Conservation (phyloP, 1,284 basidiomycete genomes). For the Ceratobasidium sp. region DNA sequence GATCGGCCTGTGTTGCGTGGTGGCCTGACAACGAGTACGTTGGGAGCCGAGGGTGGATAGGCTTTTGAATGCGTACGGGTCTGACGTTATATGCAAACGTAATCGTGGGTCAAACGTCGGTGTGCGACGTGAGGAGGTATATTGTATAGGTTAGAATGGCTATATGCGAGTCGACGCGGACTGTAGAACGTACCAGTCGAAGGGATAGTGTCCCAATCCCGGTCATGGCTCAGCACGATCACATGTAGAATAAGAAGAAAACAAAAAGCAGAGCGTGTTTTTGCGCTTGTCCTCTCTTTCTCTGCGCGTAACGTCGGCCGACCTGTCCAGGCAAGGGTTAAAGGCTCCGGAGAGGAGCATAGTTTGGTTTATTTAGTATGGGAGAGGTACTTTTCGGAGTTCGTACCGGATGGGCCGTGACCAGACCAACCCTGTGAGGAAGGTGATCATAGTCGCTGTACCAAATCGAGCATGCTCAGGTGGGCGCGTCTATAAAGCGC, state of each 20-base stretch:
- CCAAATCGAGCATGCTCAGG: background rate
- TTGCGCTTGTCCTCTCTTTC: background rate
- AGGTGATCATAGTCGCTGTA: background rate
- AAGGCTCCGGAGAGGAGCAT: background rate
- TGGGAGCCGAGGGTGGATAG: background rate
- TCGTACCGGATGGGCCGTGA: conserved; percentile 5
- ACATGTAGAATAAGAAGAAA: background rate
- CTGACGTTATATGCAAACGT: background rate
- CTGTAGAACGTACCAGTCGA: background rate
- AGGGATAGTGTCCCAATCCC: background rate
- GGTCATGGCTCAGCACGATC: conserved; percentile 19
- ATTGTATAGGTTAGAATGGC: too few relatives aligned
- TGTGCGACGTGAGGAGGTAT: too few relatives aligned
- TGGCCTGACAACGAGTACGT: background rate
- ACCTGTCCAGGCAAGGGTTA: too few relatives aligned
- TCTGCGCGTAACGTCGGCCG: too few relatives aligned
- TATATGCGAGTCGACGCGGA: too few relatives aligned
- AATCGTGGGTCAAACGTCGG: background rate
- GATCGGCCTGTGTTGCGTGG: background rate
- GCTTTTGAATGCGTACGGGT: background rate
- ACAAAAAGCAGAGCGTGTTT: conserved; percentile 4
- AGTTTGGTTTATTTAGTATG: background rate
- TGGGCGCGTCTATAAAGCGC: too few relatives aligned
- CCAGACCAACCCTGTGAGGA: conserved; percentile 5
- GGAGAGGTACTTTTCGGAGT: background rate